Conservation (phyloP, 108 stramenopile genomes). For the Schizochytrium sp. region DNA sequence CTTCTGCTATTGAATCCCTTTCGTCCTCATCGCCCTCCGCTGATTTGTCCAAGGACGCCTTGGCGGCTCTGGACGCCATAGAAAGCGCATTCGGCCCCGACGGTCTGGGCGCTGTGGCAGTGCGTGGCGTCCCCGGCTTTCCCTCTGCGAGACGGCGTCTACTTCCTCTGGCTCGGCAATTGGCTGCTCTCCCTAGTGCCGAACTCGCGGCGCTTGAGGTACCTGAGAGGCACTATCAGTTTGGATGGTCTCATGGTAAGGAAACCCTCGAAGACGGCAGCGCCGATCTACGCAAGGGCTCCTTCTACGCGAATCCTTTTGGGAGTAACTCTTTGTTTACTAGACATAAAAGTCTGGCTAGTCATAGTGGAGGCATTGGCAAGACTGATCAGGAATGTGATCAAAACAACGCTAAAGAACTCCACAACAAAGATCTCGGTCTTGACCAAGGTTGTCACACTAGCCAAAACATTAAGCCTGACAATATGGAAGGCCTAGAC, state of each 20-base stretch:
- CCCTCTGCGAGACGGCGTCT: neutral
- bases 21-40: too few relatives aligned
- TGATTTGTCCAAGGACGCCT: too few relatives aligned
- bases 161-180: slow-evolving; percentile 66
- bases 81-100: slow-evolving; percentile 59
- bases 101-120: slow-evolving; percentile 62
- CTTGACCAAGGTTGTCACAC: neutral
- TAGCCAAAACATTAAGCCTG: neutral
- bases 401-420: slow-evolving; percentile 60
- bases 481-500: neutral
- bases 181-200: slow-evolving; percentile 76
- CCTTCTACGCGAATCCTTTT: slow-evolving; percentile 92
- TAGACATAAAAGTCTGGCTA: slow-evolving; percentile 62
- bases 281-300: slow-evolving; percentile 87
- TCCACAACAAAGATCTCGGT: slow-evolving; percentile 66
- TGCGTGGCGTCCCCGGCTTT: slow-evolving; percentile 50
- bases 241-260: slow-evolving; percentile 93
- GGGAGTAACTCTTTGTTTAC: slow-evolving; percentile 72
- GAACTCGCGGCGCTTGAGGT: slow-evolving; percentile 76
- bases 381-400: neutral
- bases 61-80: neutral
- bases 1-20: too few relatives aligned
- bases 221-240: slow-evolving; percentile 79
- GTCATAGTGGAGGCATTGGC: neutral
- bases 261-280: slow-evolving; percentile 81